phyloP scores from a whole-genome alignment of 371 early-diverging fungal species.

The Rhizopus delemar region DNA sequence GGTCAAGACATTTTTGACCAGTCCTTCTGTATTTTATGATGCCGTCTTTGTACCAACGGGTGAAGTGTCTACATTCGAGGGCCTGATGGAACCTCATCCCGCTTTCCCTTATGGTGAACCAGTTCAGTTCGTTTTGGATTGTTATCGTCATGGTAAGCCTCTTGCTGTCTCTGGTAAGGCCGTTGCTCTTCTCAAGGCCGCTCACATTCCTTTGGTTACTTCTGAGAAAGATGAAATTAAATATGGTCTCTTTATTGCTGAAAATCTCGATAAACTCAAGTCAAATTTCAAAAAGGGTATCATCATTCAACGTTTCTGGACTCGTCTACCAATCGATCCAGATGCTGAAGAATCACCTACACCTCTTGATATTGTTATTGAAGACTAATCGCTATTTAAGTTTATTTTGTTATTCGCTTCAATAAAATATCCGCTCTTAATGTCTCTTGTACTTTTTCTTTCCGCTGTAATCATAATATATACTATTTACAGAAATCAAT shows the following conservation, averaged over 20 bases:
- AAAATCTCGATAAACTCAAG: not conserved
- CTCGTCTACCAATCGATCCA: constrained; percentile 11
- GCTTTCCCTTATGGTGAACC: constrained; percentile 42
- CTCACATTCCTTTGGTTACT: constrained; percentile 12
- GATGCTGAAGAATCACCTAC: constrained; percentile 16
- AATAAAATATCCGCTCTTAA: not conserved
- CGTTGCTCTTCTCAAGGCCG: constrained; percentile 23
- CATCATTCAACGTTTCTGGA: constrained; percentile 14
- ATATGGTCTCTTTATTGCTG: not conserved
- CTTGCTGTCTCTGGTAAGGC: constrained; percentile 35
- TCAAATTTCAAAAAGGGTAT: constrained; percentile 5
- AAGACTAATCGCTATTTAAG: not conserved
- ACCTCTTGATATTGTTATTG: not conserved
- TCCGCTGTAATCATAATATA: too few relatives aligned
- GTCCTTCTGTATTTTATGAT: constrained; percentile 41
- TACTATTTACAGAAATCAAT: too few relatives aligned
- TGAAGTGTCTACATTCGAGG: constrained; percentile 19
- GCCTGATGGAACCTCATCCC: constrained; percentile 10
- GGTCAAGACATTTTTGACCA: constrained; percentile 28
- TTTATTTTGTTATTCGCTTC: not conserved
- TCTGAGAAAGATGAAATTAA: constrained; percentile 8
- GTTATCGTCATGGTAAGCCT: constrained; percentile 45
- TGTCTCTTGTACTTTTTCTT: not conserved
- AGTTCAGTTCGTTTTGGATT: constrained; percentile 30
- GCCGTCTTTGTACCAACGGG: constrained; percentile 48